phyloP scores from a whole-genome alignment of 2,329 filamentous ascomycete species.

The Triangularia setosa region DNA sequence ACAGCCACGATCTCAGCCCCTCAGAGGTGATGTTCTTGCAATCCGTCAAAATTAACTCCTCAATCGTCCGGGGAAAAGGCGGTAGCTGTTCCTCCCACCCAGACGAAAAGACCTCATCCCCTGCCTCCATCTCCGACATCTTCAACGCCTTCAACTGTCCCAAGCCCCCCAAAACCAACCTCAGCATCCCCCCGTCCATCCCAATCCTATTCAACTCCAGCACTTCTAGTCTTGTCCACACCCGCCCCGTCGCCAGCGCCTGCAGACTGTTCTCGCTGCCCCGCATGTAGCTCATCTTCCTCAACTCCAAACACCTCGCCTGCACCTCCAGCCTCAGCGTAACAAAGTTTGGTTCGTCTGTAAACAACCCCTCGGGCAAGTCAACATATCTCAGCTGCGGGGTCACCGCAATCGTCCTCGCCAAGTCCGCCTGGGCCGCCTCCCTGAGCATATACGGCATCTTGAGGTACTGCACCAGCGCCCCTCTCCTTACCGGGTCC shows the following conservation, averaged over 20 bases:
- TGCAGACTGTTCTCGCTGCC: slow-evolving; percentile 78
- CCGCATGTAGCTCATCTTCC: slow-evolving; percentile 80
- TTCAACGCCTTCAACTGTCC: slow-evolving; percentile 68
- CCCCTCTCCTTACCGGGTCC: slow-evolving; percentile 63
- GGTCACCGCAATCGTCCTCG: slow-evolving; percentile 77
- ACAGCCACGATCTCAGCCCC: slow-evolving; percentile 66
- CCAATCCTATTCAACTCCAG: slow-evolving; percentile 66
- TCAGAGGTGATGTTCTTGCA: slow-evolving; percentile 66
- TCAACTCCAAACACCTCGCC: slow-evolving; percentile 74
- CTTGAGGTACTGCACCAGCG: slow-evolving; percentile 74
- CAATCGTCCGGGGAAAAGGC: slow-evolving; percentile 69
- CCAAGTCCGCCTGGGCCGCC: slow-evolving; percentile 77
- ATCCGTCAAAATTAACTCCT: slow-evolving; percentile 68
- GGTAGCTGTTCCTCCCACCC: slow-evolving; percentile 58
- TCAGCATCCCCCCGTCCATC: slow-evolving; percentile 66
- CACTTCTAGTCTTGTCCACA: slow-evolving; percentile 70
- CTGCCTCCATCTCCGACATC: slow-evolving; percentile 64
- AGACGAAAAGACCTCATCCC: slow-evolving; percentile 68
- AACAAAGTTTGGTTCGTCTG: slow-evolving; percentile 70
- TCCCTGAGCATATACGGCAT: slow-evolving; percentile 94
- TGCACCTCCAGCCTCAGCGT: slow-evolving; percentile 81
- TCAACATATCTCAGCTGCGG: slow-evolving; percentile 87
- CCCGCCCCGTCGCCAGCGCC: slow-evolving; percentile 57
- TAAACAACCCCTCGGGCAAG: slow-evolving; percentile 81
- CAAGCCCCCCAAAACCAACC: slow-evolving; percentile 67